Evolutionary conservation across 495 filamentous ascomycete genomes (phyloP).

Genomic region (Aspergillus egyptiacus): DNA sequence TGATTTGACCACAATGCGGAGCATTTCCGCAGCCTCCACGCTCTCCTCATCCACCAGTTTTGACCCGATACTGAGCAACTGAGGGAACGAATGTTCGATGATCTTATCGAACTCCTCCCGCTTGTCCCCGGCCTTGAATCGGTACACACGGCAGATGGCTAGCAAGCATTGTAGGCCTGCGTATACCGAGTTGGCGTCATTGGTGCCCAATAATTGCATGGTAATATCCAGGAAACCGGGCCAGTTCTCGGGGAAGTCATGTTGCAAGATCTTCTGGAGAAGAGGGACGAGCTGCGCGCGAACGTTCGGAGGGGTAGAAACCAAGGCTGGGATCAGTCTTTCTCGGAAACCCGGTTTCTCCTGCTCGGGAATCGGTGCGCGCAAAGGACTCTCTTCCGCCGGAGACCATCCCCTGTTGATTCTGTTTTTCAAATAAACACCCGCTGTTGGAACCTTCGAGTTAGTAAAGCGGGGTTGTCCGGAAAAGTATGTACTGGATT

Average conservation of each 20-base stretch:
- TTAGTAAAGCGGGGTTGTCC: slow-evolving; percentile 8
- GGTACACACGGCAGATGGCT: slow-evolving; percentile 85
- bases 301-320: slow-evolving; percentile 68
- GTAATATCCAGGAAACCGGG: slow-evolving; percentile 89
- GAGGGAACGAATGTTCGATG: slow-evolving; percentile 85
- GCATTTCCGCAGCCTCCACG: slow-evolving; percentile 92
- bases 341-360: slow-evolving; percentile 85
- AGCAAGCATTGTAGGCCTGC: slow-evolving; percentile 91
- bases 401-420: slow-evolving; percentile 84
- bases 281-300: slow-evolving; percentile 88
- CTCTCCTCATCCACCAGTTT: slow-evolving; percentile 83
- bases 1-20: slow-evolving; percentile 87
- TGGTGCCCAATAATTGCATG: slow-evolving; percentile 73
- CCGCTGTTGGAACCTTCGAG: slow-evolving; percentile 53
- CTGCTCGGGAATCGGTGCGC: slow-evolving; percentile 70
- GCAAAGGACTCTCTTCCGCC: slow-evolving; percentile 58
- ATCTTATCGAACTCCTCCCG: slow-evolving; percentile 89
- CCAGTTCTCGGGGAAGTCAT: slow-evolving; percentile 93
- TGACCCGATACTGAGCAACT: slow-evolving; percentile 77
- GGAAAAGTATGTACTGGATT: background rate
- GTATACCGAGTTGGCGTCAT: slow-evolving; percentile 78
- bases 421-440: slow-evolving; percentile 96
- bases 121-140: slow-evolving; percentile 83
- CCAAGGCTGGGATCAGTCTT: slow-evolving; percentile 81
- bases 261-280: slow-evolving; percentile 90